These are phyloP conservation scores for Nyssa sinensis DNA, from an alignment of 148 eudicot genomes.

Conservation along the genomic window DNA sequence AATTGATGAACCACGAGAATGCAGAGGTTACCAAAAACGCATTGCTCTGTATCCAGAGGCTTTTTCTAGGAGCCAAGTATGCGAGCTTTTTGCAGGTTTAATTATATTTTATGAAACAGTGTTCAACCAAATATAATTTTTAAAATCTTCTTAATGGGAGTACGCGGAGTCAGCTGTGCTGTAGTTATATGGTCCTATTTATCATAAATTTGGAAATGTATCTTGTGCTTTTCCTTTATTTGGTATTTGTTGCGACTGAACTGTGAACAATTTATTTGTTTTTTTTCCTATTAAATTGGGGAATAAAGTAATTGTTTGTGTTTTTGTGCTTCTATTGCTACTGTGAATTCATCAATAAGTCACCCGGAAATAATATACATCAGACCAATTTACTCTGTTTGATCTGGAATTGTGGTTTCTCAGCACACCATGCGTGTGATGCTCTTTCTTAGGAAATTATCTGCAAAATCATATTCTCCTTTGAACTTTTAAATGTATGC, in stretches of 20 bases:
- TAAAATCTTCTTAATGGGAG: neutral
- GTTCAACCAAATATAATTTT: neutral
- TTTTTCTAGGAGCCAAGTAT: slow-evolving; percentile 95
- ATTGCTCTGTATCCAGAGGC: slow-evolving; percentile 94
- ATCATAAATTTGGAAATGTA: neutral
- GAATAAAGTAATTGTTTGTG: neutral
- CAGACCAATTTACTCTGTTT: neutral
- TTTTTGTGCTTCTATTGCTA: neutral
- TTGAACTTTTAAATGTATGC: no score
- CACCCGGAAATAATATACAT: neutral
- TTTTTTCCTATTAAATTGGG: neutral
- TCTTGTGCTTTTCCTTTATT: neutral
- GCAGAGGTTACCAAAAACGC: slow-evolving; percentile 94
- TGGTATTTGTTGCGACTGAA: slow-evolving; percentile 14
- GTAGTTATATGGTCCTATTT: slow-evolving; percentile 1
- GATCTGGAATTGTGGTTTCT: neutral
- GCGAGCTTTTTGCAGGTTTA: slow-evolving; percentile 96
- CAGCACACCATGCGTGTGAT: neutral
- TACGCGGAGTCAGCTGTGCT: neutral
- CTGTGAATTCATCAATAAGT: neutral
- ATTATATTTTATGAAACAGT: slow-evolving; percentile 7
- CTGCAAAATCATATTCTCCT: no score
- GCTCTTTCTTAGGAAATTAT: neutral
- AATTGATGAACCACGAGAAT: slow-evolving; percentile 87
- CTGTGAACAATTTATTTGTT: neutral